Percentiles rank a stretch among this genome's conserved stretches.
phyloP scores from a whole-genome alignment of 352 stramenopile species.

The Pythium rhizo-oryzae region DNA sequence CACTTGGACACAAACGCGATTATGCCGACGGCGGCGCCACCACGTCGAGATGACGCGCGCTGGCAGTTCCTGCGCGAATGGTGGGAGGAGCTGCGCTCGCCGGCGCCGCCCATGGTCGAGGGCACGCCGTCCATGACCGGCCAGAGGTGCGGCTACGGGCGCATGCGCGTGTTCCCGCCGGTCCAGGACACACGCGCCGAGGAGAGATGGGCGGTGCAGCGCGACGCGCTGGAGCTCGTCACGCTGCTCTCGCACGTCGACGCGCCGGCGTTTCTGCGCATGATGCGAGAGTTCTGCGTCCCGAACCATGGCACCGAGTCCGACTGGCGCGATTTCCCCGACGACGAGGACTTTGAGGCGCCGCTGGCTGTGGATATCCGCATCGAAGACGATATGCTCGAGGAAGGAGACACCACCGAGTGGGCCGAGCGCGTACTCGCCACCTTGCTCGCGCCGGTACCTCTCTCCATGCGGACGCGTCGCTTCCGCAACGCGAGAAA shows the following conservation, averaged over 20 bases:
- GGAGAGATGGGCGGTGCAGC: background rate
- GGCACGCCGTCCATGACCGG: background rate
- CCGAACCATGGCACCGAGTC: background rate
- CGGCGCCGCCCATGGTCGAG: background rate
- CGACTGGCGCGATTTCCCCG: slow-evolving; percentile 8
- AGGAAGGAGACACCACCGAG: background rate
- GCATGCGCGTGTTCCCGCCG: slow-evolving; percentile 4
- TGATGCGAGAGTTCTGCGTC: slow-evolving; percentile 1
- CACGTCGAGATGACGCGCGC: background rate
- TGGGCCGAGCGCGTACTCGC: slow-evolving; percentile 1
- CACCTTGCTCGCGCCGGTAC: slow-evolving; percentile 2
- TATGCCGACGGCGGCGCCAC: background rate
- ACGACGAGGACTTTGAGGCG: slow-evolving; percentile 5
- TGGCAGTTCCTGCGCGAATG: slow-evolving; percentile 19
- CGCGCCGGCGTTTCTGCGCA: slow-evolving; percentile 9
- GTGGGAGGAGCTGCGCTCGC: slow-evolving; percentile 7
- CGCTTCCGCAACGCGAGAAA: slow-evolving; percentile 5
- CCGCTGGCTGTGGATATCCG: slow-evolving; percentile 7
- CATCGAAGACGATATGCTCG: background rate
- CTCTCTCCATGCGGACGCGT: slow-evolving; percentile 2
- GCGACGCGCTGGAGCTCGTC: slow-evolving; percentile 19
- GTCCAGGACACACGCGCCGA: background rate
- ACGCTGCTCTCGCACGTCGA: slow-evolving; percentile 7
- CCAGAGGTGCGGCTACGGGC: slow-evolving; percentile 3
- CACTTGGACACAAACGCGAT: background rate